Evolutionary conservation across 1,284 basidiomycete genomes (phyloP), one percentile per base, ranked within the genome.

Genomic region (Rhodofomes roseus): DNA sequence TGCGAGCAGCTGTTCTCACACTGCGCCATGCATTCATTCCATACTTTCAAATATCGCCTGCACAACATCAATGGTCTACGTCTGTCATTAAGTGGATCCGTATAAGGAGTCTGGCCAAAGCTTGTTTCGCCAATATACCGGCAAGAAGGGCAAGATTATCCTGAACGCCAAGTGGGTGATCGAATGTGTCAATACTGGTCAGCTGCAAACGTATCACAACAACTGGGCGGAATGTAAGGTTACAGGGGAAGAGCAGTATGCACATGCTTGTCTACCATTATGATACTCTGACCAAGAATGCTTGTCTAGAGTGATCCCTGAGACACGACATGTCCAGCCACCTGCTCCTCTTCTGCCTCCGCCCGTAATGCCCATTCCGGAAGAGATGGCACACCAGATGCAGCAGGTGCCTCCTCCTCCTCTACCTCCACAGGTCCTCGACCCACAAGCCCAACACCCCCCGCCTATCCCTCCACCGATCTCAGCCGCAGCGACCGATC

Each of bases 201-300:
- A 80, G 48, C 77, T 93, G 46, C 88, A 89, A 70, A 89, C 87
- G 0, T 92, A 86, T 66, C 81, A 84, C 57, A 83, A 76, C 59
- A 85, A 89, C 66, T 93, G 86, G 82, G 90, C 86, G 18, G 87
- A 83, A 23, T 92, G 87, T 66, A 92, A 86, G 74, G 83, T 93
- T 27, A 86, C 81, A 16, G 90, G 90, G n/a, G 79, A 76, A 31
- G 90, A 92, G 73, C 74, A 77, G 90, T 92, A 71, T 41, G 67
- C 59, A 31, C 50, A 4, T 36, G 43, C 12, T 77, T 93, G 44
- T 87, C 89, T 70, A 89, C 87, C 80, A 83, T 57, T 83, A 76
- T 59, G 84, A 89, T 66, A 92, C 85, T 82, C 89, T 89, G 92
- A 71, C 46, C 65, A 59, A 20, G 29, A 29, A 34, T 37, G 12